phyloP scores from a whole-genome alignment of 768 basidiomycete genomes.

The Trametes villosa region DNA sequence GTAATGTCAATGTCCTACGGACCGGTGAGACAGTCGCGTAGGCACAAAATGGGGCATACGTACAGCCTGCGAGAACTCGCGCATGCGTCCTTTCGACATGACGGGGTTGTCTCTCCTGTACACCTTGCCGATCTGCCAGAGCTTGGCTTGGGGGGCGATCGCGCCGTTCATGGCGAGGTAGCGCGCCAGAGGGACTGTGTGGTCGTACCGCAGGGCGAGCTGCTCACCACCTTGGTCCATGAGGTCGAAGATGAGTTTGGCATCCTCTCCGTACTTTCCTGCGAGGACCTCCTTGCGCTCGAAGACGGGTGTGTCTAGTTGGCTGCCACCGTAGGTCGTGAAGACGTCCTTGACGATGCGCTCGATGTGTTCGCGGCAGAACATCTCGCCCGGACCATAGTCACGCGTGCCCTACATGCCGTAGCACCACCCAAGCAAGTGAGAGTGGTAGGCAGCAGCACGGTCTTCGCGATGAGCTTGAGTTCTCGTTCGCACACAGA shows the following conservation, averaged over 20 bases:
- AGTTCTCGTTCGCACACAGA: not conserved
- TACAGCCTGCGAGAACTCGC: slow-evolving; percentile 93
- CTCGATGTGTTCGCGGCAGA: slow-evolving; percentile 90
- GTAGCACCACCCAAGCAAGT: not conserved
- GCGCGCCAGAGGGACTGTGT: slow-evolving; percentile 95
- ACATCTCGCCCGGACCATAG: slow-evolving; percentile 91
- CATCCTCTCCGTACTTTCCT: slow-evolving; percentile 97
- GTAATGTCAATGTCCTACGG: slow-evolving; percentile 92
- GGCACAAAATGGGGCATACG: not conserved
- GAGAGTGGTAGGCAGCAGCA: not conserved
- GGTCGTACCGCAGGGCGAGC: slow-evolving; percentile 91
- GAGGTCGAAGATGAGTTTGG: slow-evolving; percentile 96
- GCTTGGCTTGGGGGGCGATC: slow-evolving; percentile 72
- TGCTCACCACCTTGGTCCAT: slow-evolving; percentile 98
- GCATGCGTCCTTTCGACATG: slow-evolving; percentile 97
- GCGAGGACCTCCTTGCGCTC: slow-evolving; percentile 95
- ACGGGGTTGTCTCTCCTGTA: slow-evolving; percentile 96
- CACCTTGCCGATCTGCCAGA: slow-evolving; percentile 99
- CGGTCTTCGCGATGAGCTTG: slow-evolving; percentile 24
- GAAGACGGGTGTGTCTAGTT: slow-evolving; percentile 97
- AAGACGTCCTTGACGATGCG: slow-evolving; percentile 86
- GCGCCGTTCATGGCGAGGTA: slow-evolving; percentile 96
- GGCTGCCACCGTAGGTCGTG: slow-evolving; percentile 84
- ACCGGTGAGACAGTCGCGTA: slow-evolving; percentile 28
- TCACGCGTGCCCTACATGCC: slow-evolving; percentile 88